Evolutionary conservation across 2,329 filamentous ascomycete species (phyloP).

Genomic region (Teratosphaeria gauchensis): DNA sequence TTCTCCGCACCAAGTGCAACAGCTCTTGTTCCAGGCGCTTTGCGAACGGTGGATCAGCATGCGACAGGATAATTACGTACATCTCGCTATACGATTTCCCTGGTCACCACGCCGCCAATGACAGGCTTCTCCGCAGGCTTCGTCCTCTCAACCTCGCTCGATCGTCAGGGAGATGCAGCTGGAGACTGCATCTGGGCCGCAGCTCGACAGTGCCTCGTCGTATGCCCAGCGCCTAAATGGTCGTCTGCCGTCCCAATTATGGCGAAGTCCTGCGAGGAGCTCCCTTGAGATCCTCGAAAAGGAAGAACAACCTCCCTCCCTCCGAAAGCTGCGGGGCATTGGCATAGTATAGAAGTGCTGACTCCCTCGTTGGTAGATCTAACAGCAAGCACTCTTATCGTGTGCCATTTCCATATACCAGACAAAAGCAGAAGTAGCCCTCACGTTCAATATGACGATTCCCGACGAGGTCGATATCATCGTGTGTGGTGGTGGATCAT

Average conservation of each 20-base stretch:
- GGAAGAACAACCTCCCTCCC: not conserved
- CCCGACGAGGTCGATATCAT: conserved; percentile 76
- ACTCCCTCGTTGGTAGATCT: not conserved
- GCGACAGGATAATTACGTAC: not conserved
- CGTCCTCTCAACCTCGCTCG: not conserved
- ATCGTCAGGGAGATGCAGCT: not conserved
- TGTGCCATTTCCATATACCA: not conserved
- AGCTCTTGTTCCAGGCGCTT: not conserved
- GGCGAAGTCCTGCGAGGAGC: not conserved
- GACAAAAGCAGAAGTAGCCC: not conserved
- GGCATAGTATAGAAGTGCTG: not conserved
- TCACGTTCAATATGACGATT: conserved; percentile 44
- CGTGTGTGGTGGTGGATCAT: conserved; percentile 65
- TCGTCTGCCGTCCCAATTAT: not conserved
- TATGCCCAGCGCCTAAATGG: not conserved
- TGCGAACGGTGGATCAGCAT: not conserved
- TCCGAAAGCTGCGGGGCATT: not conserved
- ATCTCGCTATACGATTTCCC: not conserved
- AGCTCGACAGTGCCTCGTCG: not conserved
- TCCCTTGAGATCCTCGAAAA: not conserved
- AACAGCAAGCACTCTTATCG: not conserved
- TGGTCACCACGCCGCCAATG: not conserved
- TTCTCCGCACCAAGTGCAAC: not conserved
- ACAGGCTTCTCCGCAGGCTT: not conserved
- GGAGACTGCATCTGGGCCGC: not conserved